A percentile compares a stretch with the other conserved stretches of the same genome.
phyloP scores from a whole-genome alignment of 1,284 basidiomycete species.

The Fomitopsis betulina region DNA sequence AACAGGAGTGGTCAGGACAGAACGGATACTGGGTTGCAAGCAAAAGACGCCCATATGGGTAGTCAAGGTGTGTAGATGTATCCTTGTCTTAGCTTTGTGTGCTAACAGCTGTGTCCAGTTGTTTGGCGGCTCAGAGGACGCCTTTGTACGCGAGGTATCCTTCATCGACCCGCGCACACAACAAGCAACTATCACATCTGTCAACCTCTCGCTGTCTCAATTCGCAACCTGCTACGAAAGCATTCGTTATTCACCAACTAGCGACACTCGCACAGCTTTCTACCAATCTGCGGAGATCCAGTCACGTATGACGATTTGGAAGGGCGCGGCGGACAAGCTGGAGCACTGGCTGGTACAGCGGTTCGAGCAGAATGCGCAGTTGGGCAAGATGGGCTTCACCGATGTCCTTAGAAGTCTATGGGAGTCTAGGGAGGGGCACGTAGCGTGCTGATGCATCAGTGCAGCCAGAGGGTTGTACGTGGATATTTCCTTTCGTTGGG shows the following conservation, averaged over 20 bases:
- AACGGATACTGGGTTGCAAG: slow-evolving; percentile 81
- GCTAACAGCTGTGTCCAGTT: slow-evolving; percentile 42
- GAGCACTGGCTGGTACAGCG: slow-evolving; percentile 82
- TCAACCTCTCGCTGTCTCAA: slow-evolving; percentile 88
- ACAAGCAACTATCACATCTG: slow-evolving; percentile 79
- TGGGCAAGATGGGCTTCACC: slow-evolving; percentile 84
- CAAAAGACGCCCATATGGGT: slow-evolving; percentile 84
- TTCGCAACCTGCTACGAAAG: slow-evolving; percentile 87
- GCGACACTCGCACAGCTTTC: slow-evolving; percentile 59
- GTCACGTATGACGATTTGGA: slow-evolving; percentile 73
- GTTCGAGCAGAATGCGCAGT: slow-evolving; percentile 84
- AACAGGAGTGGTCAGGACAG: slow-evolving; percentile 86
- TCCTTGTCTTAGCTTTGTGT: not conserved
- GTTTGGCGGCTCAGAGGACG: slow-evolving; percentile 87
- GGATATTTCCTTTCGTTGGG: slow-evolving; percentile 8
- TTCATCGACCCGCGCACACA: slow-evolving; percentile 82
- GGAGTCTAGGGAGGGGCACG: slow-evolving; percentile 48
- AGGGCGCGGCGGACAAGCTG: slow-evolving; percentile 72
- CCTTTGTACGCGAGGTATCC: slow-evolving; percentile 91
- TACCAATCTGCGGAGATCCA: slow-evolving; percentile 83
- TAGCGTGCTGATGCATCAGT: slow-evolving; percentile 12
- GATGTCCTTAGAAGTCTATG: slow-evolving; percentile 76
- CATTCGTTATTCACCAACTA: slow-evolving; percentile 80
- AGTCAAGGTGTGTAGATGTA: slow-evolving; percentile 57
- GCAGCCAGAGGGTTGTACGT: slow-evolving; percentile 16